phyloP scores from a whole-genome alignment of 1,139 yeast genomes.

The Geotrichum aggregatum region DNA sequence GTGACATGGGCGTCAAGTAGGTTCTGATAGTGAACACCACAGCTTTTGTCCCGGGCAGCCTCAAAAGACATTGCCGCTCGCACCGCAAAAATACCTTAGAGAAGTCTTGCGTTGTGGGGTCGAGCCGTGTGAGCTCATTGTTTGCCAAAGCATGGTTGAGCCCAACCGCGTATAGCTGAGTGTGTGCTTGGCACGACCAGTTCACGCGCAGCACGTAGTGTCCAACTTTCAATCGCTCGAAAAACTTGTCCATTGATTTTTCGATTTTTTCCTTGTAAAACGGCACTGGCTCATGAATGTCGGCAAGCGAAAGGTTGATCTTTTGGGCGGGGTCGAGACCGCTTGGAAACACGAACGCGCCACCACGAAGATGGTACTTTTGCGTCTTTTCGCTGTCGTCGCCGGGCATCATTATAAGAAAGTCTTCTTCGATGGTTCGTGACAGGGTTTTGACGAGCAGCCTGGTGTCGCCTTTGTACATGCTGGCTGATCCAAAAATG shows the following conservation, averaged over 20 bases:
- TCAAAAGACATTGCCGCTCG: slow-evolving; percentile 59
- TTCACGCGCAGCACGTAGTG: slow-evolving; percentile 57
- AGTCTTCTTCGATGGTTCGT: slow-evolving; percentile 62
- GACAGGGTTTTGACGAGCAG: slow-evolving; percentile 43
- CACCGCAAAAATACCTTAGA: slow-evolving; percentile 54
- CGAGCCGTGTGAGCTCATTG: slow-evolving; percentile 33
- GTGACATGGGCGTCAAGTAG: slow-evolving; percentile 55
- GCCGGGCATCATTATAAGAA: slow-evolving; percentile 55
- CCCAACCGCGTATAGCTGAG: slow-evolving; percentile 49
- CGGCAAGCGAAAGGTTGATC: slow-evolving; percentile 40
- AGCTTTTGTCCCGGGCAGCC: slow-evolving; percentile 54
- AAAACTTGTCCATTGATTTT: slow-evolving; percentile 58
- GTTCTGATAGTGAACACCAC: slow-evolving; percentile 63
- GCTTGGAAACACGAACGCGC: slow-evolving; percentile 66
- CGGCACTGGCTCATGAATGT: slow-evolving; percentile 62
- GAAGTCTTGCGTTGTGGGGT: slow-evolving; percentile 50
- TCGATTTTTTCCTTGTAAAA: slow-evolving; percentile 53
- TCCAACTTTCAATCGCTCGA: slow-evolving; percentile 47
- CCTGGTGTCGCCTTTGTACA: slow-evolving; percentile 34
- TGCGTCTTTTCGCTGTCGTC: slow-evolving; percentile 52
- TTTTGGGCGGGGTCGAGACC: slow-evolving; percentile 65
- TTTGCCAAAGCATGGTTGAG: slow-evolving; percentile 46
- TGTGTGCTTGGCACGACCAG: slow-evolving; percentile 60
- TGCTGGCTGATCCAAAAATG: slow-evolving; percentile 38
- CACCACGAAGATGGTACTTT: slow-evolving; percentile 62